Evolutionary conservation across 345 rosid species (phyloP).

Genomic region (Rhizophora apiculata): DNA sequence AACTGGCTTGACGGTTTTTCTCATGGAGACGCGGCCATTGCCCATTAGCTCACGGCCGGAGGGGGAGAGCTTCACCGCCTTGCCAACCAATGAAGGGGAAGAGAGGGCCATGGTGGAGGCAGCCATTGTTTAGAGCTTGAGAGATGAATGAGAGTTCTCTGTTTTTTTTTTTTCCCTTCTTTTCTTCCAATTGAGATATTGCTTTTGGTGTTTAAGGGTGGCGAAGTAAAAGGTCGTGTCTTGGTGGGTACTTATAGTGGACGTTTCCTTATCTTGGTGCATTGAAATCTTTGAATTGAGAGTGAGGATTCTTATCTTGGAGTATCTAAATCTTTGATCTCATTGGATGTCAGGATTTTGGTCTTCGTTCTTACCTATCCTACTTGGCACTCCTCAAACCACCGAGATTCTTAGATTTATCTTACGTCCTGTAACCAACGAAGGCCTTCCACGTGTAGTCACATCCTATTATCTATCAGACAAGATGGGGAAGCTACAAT

Average conservation of each 20-base stretch:
- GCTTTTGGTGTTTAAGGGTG: conserved; percentile 14
- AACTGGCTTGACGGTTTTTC: conserved; percentile 41
- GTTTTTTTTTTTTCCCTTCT: no score
- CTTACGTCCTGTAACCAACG: conserved; percentile 1
- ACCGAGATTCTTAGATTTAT: conserved; percentile 29
- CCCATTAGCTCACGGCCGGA: conserved; percentile 39
- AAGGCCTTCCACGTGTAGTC: conserved; percentile 17
- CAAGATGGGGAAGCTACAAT: no score
- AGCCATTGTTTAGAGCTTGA: conserved; percentile 35
- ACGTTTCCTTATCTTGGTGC: background rate
- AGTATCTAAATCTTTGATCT: conserved; percentile 37
- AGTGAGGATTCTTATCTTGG: conserved; percentile 43
- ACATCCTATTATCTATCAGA: background rate
- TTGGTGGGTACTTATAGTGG: conserved; percentile 18
- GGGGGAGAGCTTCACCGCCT: conserved; percentile 51
- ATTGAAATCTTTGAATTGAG: conserved; percentile 4
- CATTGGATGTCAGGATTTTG: conserved; percentile 59
- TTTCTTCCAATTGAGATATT: background rate
- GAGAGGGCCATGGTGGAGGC: conserved; percentile 70
- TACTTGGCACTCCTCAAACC: conserved; percentile 40
- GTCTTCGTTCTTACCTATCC: conserved; percentile 12
- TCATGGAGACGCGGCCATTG: conserved; percentile 58
- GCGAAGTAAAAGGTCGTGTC: background rate
- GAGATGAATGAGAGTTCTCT: background rate
- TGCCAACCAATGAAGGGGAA: conserved; percentile 60